Percentiles rank a stretch among this genome's conserved stretches.
Conservation (phyloP, 2,329 filamentous ascomycete genomes). For the Neophaeococcomyces aloes region DNA sequence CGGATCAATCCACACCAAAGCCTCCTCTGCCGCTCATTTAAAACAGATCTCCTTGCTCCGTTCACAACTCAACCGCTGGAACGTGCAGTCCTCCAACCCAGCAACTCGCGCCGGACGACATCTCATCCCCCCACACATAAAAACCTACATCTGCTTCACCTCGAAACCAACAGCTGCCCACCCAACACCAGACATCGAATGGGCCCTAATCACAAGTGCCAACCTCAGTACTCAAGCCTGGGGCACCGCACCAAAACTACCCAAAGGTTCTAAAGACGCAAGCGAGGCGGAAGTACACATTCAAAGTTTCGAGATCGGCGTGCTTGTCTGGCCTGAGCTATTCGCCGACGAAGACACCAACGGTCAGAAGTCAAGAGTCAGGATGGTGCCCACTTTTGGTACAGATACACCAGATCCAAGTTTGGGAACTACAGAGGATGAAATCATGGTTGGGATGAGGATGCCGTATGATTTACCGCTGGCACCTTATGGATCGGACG, state of each 20-base stretch:
- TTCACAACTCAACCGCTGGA: conserved; percentile 65
- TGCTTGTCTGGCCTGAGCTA: conserved; percentile 66
- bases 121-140: conserved; percentile 74
- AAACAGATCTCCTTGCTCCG: conserved; percentile 65
- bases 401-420: conserved; percentile 42
- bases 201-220: conserved; percentile 83
- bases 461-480: conserved; percentile 78
- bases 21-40: conserved; percentile 56
- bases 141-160: conserved; percentile 67
- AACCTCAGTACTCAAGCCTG: conserved; percentile 84
- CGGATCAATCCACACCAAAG: conserved; percentile 70
- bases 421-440: neutral
- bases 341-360: conserved; percentile 32
- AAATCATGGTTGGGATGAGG: conserved; percentile 53
- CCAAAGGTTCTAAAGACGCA: conserved; percentile 27
- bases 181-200: conserved; percentile 49
- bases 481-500: conserved; percentile 49
- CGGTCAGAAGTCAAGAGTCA: conserved; percentile 22
- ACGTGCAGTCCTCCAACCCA: conserved; percentile 1
- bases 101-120: conserved; percentile 44
- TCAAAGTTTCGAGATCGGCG: conserved; percentile 73
- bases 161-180: conserved; percentile 24
- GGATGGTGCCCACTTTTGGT: conserved; percentile 61
- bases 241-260: conserved; percentile 52
- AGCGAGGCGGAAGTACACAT: conserved; percentile 43